These are phyloP conservation scores for Trichoderma gamsii DNA, from an alignment of 495 filamentous ascomycete genomes.

Conservation along the genomic window DNA sequence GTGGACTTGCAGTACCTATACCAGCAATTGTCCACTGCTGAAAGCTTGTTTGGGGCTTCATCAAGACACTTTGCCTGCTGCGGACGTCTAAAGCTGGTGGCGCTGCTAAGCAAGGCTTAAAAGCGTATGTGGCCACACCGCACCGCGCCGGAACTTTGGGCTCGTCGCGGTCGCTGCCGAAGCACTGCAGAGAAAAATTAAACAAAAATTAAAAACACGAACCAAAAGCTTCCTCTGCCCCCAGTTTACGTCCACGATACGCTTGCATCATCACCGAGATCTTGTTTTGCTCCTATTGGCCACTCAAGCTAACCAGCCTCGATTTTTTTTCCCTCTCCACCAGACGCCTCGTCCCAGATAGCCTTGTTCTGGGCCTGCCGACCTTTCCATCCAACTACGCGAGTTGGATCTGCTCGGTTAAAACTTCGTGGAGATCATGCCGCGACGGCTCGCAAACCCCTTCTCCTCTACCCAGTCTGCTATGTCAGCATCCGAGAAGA, in stretches of 20 bases:
- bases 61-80: background rate
- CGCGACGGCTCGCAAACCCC: constrained; percentile 45
- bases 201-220: background rate
- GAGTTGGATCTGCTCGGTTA: background rate
- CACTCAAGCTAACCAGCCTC: constrained; percentile 2
- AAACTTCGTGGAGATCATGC: constrained; percentile 31
- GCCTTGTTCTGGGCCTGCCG: background rate
- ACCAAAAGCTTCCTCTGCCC: background rate
- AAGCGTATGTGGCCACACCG: constrained; percentile 1
- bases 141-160: background rate
- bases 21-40: background rate
- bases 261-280: background rate
- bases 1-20: background rate
- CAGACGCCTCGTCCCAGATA: background rate
- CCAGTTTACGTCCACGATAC: background rate
- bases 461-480: constrained; percentile 28
- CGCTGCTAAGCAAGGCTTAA: background rate
- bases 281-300: background rate
- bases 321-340: background rate
- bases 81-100: background rate
- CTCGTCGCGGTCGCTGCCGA: constrained; percentile 1
- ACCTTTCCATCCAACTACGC: background rate
- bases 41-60: constrained; percentile 5
- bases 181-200: background rate
- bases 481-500: constrained; percentile 35